These are phyloP conservation scores for Phaffia australis DNA, from an alignment of 768 basidiomycete genomes.

Conservation along the genomic window DNA sequence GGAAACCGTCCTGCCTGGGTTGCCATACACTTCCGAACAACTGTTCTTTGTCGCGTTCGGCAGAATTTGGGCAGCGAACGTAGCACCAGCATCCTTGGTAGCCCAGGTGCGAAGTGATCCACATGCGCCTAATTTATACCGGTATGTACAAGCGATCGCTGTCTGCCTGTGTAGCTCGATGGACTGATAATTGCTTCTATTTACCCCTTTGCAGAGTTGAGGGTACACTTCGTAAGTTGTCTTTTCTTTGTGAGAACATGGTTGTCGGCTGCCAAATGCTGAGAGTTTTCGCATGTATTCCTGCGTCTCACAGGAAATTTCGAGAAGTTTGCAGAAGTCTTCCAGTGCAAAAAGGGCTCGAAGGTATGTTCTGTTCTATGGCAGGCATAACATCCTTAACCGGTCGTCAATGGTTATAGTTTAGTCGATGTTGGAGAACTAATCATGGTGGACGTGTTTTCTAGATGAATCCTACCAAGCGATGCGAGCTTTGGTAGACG, in stretches of 20 bases:
- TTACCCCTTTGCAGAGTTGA: constrained; percentile 47
- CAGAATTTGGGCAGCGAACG: constrained; percentile 38
- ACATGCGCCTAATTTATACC: constrained; percentile 68
- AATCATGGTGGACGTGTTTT: not conserved
- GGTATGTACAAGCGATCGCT: not conserved
- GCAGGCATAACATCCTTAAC: not conserved
- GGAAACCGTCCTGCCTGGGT: constrained; percentile 62
- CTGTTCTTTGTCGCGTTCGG: constrained; percentile 88
- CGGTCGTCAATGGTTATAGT: not conserved
- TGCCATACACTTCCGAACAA: constrained; percentile 59
- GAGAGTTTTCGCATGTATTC: too few species aligned
- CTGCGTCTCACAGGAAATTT: constrained; percentile 45
- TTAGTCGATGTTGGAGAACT: not conserved
- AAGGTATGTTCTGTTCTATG: constrained; percentile 47
- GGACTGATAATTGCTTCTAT: not conserved
- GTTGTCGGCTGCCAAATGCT: too few species aligned
- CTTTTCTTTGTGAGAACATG: too few species aligned
- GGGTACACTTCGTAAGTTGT: constrained; percentile 55
- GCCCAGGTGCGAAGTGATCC: constrained; percentile 76
- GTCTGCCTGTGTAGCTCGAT: not conserved
- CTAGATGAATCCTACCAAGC: constrained; percentile 71
- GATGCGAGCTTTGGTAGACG: constrained; percentile 65
- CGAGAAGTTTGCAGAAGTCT: constrained; percentile 76
- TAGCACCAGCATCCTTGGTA: constrained; percentile 36
- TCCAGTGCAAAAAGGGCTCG: constrained; percentile 63